phyloP scores from a whole-genome alignment of 2,329 filamentous ascomycete genomes.

The Fusarium nodosum region DNA sequence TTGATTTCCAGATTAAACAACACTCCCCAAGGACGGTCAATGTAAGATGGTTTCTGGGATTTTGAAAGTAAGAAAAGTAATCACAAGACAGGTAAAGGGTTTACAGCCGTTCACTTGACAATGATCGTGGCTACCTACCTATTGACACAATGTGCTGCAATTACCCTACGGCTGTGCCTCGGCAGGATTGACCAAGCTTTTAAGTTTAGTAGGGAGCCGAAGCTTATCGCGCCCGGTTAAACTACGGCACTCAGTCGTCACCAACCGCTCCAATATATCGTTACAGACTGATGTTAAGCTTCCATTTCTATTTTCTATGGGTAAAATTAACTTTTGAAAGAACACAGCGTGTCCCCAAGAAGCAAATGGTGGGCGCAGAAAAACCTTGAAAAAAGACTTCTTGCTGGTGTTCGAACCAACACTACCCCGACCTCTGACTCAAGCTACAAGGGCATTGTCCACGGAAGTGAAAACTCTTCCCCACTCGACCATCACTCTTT shows the following conservation, averaged over 20 bases:
- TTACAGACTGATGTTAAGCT: not conserved
- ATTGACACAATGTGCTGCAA: too few species aligned
- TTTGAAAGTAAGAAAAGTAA: not conserved
- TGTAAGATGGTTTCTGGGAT: not conserved
- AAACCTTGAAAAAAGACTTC: constrained; percentile 32
- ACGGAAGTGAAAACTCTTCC: constrained; percentile 43
- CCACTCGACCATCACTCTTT: constrained; percentile 51
- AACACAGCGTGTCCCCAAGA: too few species aligned
- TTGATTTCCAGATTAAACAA: not conserved
- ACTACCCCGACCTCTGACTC: constrained; percentile 44
- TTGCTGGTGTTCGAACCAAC: constrained; percentile 47
- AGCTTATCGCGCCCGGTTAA: constrained; percentile 21
- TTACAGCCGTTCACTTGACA: not conserved
- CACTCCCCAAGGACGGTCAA: rapidly evolving
- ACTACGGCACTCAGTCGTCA: constrained; percentile 23
- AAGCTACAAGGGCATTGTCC: constrained; percentile 16
- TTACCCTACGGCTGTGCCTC: not conserved
- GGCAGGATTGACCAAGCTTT: not conserved
- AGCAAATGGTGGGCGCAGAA: not conserved
- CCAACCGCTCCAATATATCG: constrained; percentile 20
- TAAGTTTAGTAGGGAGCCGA: not conserved
- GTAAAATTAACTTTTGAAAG: not conserved
- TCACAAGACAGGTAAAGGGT: not conserved
- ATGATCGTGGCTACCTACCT: too few species aligned
- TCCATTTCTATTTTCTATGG: not conserved